Conservation (phyloP, 768 basidiomycete species). For the Cystobasidiopsis lactophilus region DNA sequence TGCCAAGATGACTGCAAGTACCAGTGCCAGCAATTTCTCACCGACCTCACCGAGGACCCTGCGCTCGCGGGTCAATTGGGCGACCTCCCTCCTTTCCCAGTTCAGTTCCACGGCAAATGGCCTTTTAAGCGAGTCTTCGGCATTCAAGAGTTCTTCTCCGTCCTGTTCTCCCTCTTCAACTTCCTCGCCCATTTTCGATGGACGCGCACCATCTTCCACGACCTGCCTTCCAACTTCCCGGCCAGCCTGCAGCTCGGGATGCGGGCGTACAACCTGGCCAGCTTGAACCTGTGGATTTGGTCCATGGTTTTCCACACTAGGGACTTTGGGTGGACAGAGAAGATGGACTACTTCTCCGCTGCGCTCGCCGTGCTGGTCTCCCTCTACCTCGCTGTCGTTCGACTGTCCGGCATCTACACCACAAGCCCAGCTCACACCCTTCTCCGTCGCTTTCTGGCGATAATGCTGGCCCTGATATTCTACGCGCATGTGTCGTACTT, state of each 20-base stretch:
- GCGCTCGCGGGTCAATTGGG: conserved; percentile 24
- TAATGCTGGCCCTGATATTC: conserved; percentile 36
- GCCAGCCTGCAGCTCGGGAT: neutral
- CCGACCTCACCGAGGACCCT: conserved; percentile 36
- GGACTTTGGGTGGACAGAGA: conserved; percentile 70
- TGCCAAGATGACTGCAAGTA: conserved; percentile 78
- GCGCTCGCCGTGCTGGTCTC: conserved; percentile 60
- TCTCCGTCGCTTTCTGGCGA: conserved; percentile 28
- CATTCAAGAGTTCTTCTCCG: conserved; percentile 84
- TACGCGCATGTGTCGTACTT: conserved; percentile 59
- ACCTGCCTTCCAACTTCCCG: neutral
- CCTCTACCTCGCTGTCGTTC: conserved; percentile 53
- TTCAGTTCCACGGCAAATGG: conserved; percentile 93
- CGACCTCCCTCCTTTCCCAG: conserved; percentile 14
- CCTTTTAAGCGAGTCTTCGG: conserved; percentile 74
- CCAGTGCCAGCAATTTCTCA: conserved; percentile 45
- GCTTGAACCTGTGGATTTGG: conserved; percentile 77
- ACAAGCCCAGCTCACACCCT: neutral
- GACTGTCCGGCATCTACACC: conserved; percentile 37
- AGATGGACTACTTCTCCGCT: conserved; percentile 86
- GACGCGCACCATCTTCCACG: conserved; percentile 28
- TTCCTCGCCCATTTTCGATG: conserved; percentile 52
- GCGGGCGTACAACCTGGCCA: conserved; percentile 38
- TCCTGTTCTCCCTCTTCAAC: conserved; percentile 71
- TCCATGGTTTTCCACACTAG: conserved; percentile 76